Conservation (phyloP, 2,329 filamentous ascomycete genomes). For the Cytospora chrysosperma region DNA sequence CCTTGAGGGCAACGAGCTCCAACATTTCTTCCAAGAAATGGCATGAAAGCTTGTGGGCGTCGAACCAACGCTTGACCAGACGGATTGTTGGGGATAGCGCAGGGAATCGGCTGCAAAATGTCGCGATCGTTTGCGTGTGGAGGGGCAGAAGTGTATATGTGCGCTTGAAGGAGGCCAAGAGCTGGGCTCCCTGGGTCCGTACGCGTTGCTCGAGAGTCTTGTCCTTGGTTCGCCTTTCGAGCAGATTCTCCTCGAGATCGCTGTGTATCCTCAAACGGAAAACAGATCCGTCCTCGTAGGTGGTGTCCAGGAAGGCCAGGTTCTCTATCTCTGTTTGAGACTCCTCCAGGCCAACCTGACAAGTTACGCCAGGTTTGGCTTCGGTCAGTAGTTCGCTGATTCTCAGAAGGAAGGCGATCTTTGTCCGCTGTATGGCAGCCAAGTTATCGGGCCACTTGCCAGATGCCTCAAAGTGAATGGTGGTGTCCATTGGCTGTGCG, state of each 20-base stretch:
- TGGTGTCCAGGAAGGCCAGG: slow-evolving; percentile 77
- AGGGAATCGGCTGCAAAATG: slow-evolving; percentile 76
- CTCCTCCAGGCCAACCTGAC: slow-evolving; percentile 80
- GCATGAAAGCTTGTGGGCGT: slow-evolving; percentile 71
- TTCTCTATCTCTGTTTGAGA: slow-evolving; percentile 68
- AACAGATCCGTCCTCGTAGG: slow-evolving; percentile 66
- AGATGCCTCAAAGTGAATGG: slow-evolving; percentile 91
- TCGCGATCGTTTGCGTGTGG: slow-evolving; percentile 78
- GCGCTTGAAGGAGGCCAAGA: slow-evolving; percentile 69
- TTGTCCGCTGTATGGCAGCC: slow-evolving; percentile 86
- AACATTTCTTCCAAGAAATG: slow-evolving; percentile 80
- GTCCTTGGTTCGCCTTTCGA: slow-evolving; percentile 77
- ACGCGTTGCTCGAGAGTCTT: slow-evolving; percentile 63
- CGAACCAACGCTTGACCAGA: slow-evolving; percentile 87
- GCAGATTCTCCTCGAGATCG: slow-evolving; percentile 78
- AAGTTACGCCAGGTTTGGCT: slow-evolving; percentile 56
- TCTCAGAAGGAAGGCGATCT: slow-evolving; percentile 82
- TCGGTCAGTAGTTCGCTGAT: slow-evolving; percentile 70
- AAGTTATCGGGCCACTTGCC: slow-evolving; percentile 92
- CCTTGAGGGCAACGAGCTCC: slow-evolving; percentile 75
- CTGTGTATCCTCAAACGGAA: slow-evolving; percentile 89
- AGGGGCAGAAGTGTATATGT: slow-evolving; percentile 70
- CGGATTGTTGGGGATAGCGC: slow-evolving; percentile 80
- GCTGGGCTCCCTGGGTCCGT: slow-evolving; percentile 67
- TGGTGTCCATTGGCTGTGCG: slow-evolving; percentile 66